A percentile compares a stretch with the other conserved stretches of the same genome.
Conservation (phyloP, 1,139 yeast genomes). For the Candida albicans region DNA sequence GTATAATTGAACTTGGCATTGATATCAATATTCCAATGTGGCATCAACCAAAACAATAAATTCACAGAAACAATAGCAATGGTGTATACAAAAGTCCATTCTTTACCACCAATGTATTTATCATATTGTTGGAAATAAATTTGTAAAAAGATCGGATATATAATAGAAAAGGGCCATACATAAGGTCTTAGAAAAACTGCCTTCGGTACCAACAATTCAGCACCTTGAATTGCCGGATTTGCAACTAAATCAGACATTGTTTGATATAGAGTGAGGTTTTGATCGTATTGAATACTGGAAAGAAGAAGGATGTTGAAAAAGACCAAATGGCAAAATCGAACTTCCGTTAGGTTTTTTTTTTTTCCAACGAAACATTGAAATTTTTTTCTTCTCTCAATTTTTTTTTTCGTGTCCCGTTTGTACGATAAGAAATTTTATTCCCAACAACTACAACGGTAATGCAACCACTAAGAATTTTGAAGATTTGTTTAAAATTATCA, state of each 20-base stretch:
- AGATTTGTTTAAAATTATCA: no score
- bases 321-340: conserved; percentile 3
- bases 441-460: no score
- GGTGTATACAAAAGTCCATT: conserved; percentile 86
- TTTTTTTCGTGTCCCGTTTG: conserved; percentile 2
- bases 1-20: conserved; percentile 70
- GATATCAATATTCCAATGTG: conserved; percentile 88
- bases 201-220: conserved; percentile 74
- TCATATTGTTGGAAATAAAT: conserved; percentile 74
- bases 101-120: conserved; percentile 72
- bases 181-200: conserved; percentile 67
- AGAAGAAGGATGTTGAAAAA: no score
- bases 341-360: conserved; percentile 4
- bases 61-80: conserved; percentile 74
- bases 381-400: not conserved
- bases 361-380: conserved; percentile 1
- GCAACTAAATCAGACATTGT: conserved; percentile 44
- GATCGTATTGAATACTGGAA: not conserved
- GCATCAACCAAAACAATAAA: conserved; percentile 79
- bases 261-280: not conserved
- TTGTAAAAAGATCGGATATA: conserved; percentile 75
- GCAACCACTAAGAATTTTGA: no score
- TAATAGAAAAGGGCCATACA: conserved; percentile 76
- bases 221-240: conserved; percentile 60
- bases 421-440: not conserved